A percentile compares a stretch with the other conserved stretches of the same genome.
phyloP scores from a whole-genome alignment of 495 filamentous ascomycete genomes.

The Lasiosphaeris hirsuta region DNA sequence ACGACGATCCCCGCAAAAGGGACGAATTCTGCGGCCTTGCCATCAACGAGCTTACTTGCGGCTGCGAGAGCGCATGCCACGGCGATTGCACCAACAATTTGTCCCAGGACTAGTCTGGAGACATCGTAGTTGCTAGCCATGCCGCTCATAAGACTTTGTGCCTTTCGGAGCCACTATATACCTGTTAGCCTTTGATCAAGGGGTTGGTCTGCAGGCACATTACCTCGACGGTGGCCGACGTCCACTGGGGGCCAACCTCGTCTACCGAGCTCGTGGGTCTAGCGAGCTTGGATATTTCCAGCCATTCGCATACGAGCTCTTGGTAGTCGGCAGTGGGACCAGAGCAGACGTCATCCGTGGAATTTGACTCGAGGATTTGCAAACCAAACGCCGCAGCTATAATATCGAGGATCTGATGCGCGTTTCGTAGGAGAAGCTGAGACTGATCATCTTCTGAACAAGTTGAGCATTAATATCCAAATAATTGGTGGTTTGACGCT shows the following conservation, averaged over 20 bases:
- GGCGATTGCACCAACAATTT: conserved; percentile 21
- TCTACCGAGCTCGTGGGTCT: conserved; percentile 3
- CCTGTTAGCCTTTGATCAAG: conserved; percentile 10
- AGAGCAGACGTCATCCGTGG: conserved; percentile 40
- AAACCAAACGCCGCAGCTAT: conserved; percentile 66
- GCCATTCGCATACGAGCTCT: conserved; percentile 67
- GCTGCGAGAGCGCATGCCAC: conserved; percentile 23
- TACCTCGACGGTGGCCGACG: conserved; percentile 29
- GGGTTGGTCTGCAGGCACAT: neutral
- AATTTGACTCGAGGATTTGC: conserved; percentile 45
- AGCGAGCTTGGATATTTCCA: conserved; percentile 28
- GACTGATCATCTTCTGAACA: conserved; percentile 53
- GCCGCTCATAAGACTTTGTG: conserved; percentile 74
- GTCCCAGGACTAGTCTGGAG: conserved; percentile 36
- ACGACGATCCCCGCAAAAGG: conserved; percentile 42
- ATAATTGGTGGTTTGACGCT: too few relatives aligned
- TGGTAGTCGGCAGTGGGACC: conserved; percentile 47
- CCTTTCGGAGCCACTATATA: conserved; percentile 58
- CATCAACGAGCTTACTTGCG: conserved; percentile 9
- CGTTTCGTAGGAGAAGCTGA: conserved; percentile 69
- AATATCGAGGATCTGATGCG: conserved; percentile 71
- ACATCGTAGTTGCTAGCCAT: conserved; percentile 91
- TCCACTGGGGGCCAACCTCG: conserved; percentile 24
- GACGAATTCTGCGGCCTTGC: conserved; percentile 13
- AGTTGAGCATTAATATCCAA: conserved; percentile 6